Evolutionary conservation across 345 rosid species (phyloP), one percentile per base, ranked within the genome.

Genomic region (Citropsis articulata): DNA sequence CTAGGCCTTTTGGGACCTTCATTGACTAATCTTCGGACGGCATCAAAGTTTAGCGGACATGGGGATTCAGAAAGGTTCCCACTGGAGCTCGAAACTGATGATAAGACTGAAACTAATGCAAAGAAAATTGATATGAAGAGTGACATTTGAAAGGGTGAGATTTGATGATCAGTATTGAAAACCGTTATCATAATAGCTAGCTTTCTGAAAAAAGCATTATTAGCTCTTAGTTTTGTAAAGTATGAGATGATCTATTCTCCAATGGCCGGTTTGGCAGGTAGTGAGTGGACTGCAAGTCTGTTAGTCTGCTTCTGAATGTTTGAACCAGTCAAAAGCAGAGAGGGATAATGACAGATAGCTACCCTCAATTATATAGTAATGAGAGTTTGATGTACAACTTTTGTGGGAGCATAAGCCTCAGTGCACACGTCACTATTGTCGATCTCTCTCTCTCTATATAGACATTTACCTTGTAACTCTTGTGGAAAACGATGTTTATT

Each of bases 11-110:
- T 66, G 69, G 73, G 36, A 5, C 56, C 72, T 56, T 62, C 64
- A 21, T 45, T 66, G 16, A 69, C 68, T 8, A 82, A 70, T 25
- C 68, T 73, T 42, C 66, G 67, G 68, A 85, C 64, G 22, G 40
- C 27, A 18, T 64, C 66, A 45, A 83, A 85, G 80, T 78, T 77
- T 45, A 85, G 38, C 5, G 90, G 90, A 75, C 87, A 83, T 10
- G 78, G 71, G 12, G 62, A 13, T 30, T 78, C 78, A 22, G 24
- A 16, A 63, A 53, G 57, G 73, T 31, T 77, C 45, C 30, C 30
- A 30, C 24, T 63, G 35, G 55, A 25, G n/a, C 66, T 33, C 14
- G 66, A 81, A 56, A 66, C 57, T 53, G 57, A 31, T 25, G 77
- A 28, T 13, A 73, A 70, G 59, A 67, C 9, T 5, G 73, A 48